Evolutionary conservation across 2,329 filamentous ascomycete species (phyloP).

Genomic region (Venturia aucupariae): DNA sequence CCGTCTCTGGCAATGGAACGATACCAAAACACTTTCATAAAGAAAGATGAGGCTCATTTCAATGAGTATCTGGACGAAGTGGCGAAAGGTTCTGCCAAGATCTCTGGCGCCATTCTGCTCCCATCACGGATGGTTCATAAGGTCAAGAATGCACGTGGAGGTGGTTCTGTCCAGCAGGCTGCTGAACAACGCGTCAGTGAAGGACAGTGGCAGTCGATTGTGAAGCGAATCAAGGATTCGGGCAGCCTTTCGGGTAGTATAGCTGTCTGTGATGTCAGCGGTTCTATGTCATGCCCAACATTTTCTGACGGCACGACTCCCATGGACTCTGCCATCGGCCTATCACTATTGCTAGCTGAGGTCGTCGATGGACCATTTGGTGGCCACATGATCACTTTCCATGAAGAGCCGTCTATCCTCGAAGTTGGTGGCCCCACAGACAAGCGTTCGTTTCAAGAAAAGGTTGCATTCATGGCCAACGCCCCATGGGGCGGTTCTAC

Average conservation of each 20-base stretch:
- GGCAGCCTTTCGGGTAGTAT: conserved; percentile 45
- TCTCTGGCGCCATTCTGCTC: conserved; percentile 48
- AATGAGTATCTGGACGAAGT: conserved; percentile 41
- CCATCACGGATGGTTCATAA: conserved; percentile 41
- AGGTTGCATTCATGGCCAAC: conserved; percentile 27
- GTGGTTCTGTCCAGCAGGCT: conserved; percentile 11
- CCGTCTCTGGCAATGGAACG: conserved; percentile 49
- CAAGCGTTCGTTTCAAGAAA: conserved; percentile 32
- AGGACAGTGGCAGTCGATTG: conserved; percentile 48
- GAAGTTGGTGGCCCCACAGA: conserved; percentile 30
- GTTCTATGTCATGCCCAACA: conserved; percentile 37
- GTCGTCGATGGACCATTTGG: conserved; percentile 45
- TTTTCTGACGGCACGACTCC: conserved; percentile 41
- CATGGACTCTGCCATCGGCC: conserved; percentile 45
- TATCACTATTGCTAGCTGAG: conserved; percentile 48
- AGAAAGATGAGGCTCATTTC: conserved; percentile 44
- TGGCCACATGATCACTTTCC: conserved; percentile 49
- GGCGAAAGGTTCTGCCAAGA: conserved; percentile 37
- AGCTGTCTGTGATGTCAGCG: conserved; percentile 50
- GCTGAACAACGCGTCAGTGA: conserved; percentile 34
- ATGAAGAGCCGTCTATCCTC: conserved; percentile 32
- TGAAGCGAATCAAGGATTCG: conserved; percentile 48
- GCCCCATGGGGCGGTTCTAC: conserved; percentile 38
- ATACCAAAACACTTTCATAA: conserved; percentile 41
- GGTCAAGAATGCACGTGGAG: conserved; percentile 6